Evolutionary conservation across 176 grass and related monocot species (phyloP).

Genomic region (Paspalum notatum): DNA sequence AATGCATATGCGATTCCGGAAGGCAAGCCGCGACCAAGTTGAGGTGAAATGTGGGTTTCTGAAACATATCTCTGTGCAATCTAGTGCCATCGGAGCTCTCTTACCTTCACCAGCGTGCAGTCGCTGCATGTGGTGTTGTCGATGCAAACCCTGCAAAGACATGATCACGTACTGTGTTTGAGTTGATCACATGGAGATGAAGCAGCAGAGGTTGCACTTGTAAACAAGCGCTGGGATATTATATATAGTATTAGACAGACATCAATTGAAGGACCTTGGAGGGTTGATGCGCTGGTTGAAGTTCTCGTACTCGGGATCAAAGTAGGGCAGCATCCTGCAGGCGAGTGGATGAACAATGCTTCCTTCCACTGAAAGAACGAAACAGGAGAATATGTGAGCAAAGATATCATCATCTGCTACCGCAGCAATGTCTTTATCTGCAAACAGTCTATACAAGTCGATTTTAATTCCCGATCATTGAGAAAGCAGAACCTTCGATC

Average conservation of each 20-base stretch:
- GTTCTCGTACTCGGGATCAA: constrained; percentile 98
- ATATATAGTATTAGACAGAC: neutral
- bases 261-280: constrained; percentile 51
- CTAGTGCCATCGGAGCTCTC: neutral
- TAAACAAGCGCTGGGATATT: neutral
- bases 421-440: neutral
- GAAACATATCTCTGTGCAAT: neutral
- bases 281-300: constrained; percentile 88
- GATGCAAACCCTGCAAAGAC: constrained; percentile 74
- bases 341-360: neutral
- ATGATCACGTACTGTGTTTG: neutral
- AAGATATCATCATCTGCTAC: neutral
- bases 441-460: neutral
- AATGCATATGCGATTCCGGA: neutral
- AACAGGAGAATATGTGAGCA: neutral
- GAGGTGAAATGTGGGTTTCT: neutral
- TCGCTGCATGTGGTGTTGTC: constrained; percentile 79
- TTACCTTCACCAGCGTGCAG: constrained; percentile 93
- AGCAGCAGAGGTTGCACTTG: neutral
- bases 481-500: neutral
- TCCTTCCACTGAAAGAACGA: constrained; percentile 50
- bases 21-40: neutral
- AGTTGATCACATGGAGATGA: constrained; percentile 8
- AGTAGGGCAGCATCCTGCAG: constrained; percentile 74
- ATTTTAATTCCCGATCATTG: neutral